These are phyloP conservation scores for Diaporthe vaccinii DNA, from an alignment of 2,329 filamentous ascomycete genomes.

Conservation along the genomic window DNA sequence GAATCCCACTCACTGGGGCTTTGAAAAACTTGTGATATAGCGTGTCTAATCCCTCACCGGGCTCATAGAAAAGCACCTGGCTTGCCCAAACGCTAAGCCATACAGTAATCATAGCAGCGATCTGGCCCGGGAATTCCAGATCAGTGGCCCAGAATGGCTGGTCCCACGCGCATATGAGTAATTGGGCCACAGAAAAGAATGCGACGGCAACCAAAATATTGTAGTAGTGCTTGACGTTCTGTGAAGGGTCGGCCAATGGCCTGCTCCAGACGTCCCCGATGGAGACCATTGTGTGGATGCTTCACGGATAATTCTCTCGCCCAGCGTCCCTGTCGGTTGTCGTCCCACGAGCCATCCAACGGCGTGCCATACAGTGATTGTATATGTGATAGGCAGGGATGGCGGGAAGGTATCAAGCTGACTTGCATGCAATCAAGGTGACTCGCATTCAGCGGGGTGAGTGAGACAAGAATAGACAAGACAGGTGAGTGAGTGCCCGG, in stretches of 20 bases:
- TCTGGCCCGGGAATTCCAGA: constrained; percentile 61
- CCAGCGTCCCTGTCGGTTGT: neutral
- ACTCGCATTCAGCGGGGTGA: neutral
- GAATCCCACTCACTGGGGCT: constrained; percentile 43
- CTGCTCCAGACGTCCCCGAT: neutral
- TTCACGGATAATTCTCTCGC: neutral
- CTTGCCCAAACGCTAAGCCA: constrained; percentile 53
- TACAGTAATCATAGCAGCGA: constrained; percentile 61
- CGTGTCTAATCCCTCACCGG: constrained; percentile 44
- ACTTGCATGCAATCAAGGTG: neutral
- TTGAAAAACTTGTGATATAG: constrained; percentile 47
- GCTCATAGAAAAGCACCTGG: constrained; percentile 37
- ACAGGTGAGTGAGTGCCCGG: constrained; percentile 5
- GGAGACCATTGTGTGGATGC: constrained; percentile 28
- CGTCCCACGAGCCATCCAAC: constrained; percentile 12
- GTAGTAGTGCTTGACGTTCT: constrained; percentile 22
- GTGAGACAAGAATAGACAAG: constrained; percentile 20
- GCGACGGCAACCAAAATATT: constrained; percentile 48
- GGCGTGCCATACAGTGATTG: neutral
- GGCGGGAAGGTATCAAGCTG: neutral
- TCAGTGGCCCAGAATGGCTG: constrained; percentile 49
- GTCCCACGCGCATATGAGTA: constrained; percentile 62
- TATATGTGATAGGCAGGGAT: neutral
- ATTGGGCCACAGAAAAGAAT: constrained; percentile 57
- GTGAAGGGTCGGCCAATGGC: neutral